These are phyloP conservation scores for Aspergillus vadensis DNA, from an alignment of 2,329 filamentous ascomycete genomes.

Conservation along the genomic window DNA sequence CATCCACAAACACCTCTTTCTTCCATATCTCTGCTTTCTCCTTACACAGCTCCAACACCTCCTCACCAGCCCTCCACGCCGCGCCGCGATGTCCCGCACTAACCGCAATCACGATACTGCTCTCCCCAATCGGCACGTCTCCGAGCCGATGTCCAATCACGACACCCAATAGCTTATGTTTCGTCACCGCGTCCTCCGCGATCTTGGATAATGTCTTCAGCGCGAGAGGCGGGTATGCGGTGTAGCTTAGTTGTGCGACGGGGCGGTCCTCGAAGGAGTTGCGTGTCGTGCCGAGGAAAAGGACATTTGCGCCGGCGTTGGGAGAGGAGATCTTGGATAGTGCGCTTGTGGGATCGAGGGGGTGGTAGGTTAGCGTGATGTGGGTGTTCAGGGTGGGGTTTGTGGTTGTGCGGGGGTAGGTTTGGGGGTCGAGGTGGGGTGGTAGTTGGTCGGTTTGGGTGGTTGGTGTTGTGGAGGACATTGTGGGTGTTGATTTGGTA, in stretches of 20 bases:
- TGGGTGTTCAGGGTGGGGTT: constrained; percentile 40
- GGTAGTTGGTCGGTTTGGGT: constrained; percentile 17
- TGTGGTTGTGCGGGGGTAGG: constrained; percentile 42
- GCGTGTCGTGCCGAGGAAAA: constrained; percentile 51
- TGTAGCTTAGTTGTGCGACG: constrained; percentile 49
- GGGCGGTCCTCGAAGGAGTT: constrained; percentile 45
- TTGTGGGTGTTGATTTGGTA: background rate
- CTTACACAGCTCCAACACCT: constrained; percentile 85
- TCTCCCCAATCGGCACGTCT: constrained; percentile 82
- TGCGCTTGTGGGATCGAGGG: constrained; percentile 39
- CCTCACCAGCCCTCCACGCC: constrained; percentile 86
- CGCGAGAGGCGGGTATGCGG: constrained; percentile 45
- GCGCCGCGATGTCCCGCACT: constrained; percentile 79
- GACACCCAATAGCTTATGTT: constrained; percentile 69
- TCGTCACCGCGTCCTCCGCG: constrained; percentile 50
- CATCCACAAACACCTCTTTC: constrained; percentile 79
- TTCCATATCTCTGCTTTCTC: constrained; percentile 93
- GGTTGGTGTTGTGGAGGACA: background rate
- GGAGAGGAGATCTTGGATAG: constrained; percentile 44
- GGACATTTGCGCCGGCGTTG: constrained; percentile 47
- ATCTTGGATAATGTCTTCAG: constrained; percentile 44
- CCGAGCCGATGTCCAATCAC: constrained; percentile 84
- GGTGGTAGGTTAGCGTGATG: constrained; percentile 45
- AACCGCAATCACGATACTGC: constrained; percentile 88
- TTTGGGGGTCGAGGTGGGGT: constrained; percentile 41